Conservation (phyloP, 495 filamentous ascomycete species). For the Cercophora samala region DNA sequence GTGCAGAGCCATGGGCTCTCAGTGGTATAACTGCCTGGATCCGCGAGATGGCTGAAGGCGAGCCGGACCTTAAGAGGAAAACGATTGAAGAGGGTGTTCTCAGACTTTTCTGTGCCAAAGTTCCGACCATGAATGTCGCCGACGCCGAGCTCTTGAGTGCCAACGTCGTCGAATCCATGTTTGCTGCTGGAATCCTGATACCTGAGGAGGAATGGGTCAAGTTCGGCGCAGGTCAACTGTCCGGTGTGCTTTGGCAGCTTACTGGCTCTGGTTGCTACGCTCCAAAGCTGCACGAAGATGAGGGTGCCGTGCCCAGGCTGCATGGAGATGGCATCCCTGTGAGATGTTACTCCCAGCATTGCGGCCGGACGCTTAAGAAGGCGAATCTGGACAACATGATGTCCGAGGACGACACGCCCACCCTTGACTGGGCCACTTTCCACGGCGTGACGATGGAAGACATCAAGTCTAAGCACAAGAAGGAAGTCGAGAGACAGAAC, state of each 20-base stretch:
- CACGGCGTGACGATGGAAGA: constrained; percentile 80
- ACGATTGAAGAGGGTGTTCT: constrained; percentile 83
- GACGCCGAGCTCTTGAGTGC: constrained; percentile 87
- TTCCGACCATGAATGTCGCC: constrained; percentile 97
- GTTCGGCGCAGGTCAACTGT: constrained; percentile 69
- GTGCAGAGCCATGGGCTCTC: constrained; percentile 87
- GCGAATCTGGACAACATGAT: constrained; percentile 73
- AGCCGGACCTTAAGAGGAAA: constrained; percentile 74
- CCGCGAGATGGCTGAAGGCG: constrained; percentile 80
- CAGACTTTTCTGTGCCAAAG: constrained; percentile 88
- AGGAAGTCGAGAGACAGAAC: constrained; percentile 91
- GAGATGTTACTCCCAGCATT: constrained; percentile 92
- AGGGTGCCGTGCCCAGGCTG: constrained; percentile 42
- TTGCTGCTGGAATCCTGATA: constrained; percentile 70
- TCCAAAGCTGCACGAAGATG: constrained; percentile 70
- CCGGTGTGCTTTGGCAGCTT: constrained; percentile 88
- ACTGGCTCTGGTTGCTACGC: constrained; percentile 93
- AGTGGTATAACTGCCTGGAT: constrained; percentile 86
- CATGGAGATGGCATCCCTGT: constrained; percentile 53
- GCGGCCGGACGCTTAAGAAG: constrained; percentile 90
- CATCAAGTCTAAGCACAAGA: constrained; percentile 64
- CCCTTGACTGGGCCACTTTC: constrained; percentile 86
- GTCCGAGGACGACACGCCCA: constrained; percentile 63
- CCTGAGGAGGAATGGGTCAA: constrained; percentile 98
- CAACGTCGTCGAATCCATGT: constrained; percentile 78